phyloP scores from a whole-genome alignment of 495 filamentous ascomycete species.

The Daldinia caldariorum region DNA sequence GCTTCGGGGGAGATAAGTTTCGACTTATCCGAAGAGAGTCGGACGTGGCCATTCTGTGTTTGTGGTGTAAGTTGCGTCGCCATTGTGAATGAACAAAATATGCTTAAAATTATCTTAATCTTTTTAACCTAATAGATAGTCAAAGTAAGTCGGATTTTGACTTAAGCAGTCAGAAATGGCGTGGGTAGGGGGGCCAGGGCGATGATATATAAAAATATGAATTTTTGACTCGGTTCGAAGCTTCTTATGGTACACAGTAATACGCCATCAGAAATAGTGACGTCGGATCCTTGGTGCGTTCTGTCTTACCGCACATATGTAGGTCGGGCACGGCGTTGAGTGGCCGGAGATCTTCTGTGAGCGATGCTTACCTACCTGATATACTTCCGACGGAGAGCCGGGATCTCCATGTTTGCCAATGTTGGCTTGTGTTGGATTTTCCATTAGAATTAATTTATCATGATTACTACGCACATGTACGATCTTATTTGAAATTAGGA shows the following conservation, averaged over 20 bases:
- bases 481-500: neutral
- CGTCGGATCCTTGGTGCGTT: neutral
- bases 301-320: neutral
- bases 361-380: neutral
- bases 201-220: constrained; percentile 11
- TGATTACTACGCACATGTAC: neutral
- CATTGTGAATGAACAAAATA: constrained; percentile 7
- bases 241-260: neutral
- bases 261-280: neutral
- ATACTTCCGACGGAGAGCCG: constrained; percentile 12
- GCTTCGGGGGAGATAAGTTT: constrained; percentile 12
- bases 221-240: neutral
- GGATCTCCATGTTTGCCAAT: neutral
- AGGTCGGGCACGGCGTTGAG: neutral
- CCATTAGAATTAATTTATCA: neutral
- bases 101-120: neutral
- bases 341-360: neutral
- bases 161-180: too few relatives aligned
- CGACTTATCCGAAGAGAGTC: constrained; percentile 2
- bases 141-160: too few relatives aligned
- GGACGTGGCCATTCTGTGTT: neutral
- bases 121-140: too few relatives aligned
- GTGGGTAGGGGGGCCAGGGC: neutral
- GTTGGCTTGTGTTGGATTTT: neutral
- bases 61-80: neutral